Conservation (phyloP, 768 basidiomycete species). For the Lentinula guzmanii region DNA sequence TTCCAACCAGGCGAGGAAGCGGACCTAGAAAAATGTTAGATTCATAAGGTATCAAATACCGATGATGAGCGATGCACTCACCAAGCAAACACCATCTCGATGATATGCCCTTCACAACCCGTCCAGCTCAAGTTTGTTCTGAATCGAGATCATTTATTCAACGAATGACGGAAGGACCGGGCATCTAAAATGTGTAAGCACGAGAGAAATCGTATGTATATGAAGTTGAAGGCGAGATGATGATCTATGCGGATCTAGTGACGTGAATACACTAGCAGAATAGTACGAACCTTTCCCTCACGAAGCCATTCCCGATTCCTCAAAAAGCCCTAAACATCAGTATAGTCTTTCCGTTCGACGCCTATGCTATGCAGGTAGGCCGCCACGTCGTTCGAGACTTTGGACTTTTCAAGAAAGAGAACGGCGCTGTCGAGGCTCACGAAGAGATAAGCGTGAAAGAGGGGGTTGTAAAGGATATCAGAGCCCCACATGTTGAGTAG, state of each 20-base stretch:
- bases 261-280: neutral
- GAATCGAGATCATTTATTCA: constrained; percentile 77
- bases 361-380: constrained; percentile 52
- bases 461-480: constrained; percentile 88
- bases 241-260: constrained; percentile 30
- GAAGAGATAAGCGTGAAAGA: constrained; percentile 86
- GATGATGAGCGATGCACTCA: constrained; percentile 31
- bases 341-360: constrained; percentile 62
- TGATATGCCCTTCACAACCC: constrained; percentile 82
- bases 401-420: constrained; percentile 69
- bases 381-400: constrained; percentile 53
- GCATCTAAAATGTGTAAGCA: constrained; percentile 79
- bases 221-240: constrained; percentile 69
- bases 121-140: constrained; percentile 82
- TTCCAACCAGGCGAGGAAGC: constrained; percentile 91
- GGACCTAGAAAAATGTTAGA: constrained; percentile 32
- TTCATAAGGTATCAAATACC: constrained; percentile 4
- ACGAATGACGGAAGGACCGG: constrained; percentile 66
- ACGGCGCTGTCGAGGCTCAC: constrained; percentile 53
- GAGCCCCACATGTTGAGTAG: constrained; percentile 83
- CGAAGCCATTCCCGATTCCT: constrained; percentile 69
- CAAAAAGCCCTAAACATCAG: constrained; percentile 75
- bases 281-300: constrained; percentile 55
- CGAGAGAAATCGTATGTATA: constrained; percentile 84
- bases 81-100: constrained; percentile 83